Evolutionary conservation across 768 basidiomycete genomes (phyloP).

Genomic region (Boletus patriciae): DNA sequence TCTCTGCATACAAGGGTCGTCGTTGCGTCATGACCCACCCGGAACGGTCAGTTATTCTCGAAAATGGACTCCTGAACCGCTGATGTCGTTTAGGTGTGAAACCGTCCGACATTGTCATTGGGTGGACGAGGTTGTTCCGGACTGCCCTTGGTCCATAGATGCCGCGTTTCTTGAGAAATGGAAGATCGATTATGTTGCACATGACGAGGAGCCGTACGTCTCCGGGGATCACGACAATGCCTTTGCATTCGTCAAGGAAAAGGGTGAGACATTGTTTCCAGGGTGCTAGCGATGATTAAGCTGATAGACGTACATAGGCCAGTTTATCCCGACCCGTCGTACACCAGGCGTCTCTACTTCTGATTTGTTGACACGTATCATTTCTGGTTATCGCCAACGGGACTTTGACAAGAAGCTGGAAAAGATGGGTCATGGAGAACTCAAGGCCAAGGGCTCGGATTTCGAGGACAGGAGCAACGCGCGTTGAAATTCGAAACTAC

Average conservation of each 20-base stretch:
- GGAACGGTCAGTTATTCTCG: conserved; percentile 58
- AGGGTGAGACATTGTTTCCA: conserved; percentile 51
- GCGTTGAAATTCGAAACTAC: not conserved
- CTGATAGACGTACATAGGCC: conserved; percentile 50
- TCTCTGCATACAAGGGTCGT: conserved; percentile 75
- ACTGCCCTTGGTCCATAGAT: conserved; percentile 89
- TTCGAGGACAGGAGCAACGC: conserved; percentile 19
- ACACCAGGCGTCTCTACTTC: conserved; percentile 96
- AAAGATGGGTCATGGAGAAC: conserved; percentile 80
- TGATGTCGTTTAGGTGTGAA: conserved; percentile 61
- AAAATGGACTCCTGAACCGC: not conserved
- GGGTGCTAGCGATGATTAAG: not conserved
- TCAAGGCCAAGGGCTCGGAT: conserved; percentile 54
- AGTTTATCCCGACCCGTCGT: conserved; percentile 92
- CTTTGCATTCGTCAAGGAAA: conserved; percentile 75
- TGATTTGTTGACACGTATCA: conserved; percentile 87
- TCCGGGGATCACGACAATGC: conserved; percentile 82
- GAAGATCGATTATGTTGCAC: conserved; percentile 94
- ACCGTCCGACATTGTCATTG: conserved; percentile 94
- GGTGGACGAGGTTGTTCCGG: conserved; percentile 91
- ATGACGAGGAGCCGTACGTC: conserved; percentile 90
- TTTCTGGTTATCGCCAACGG: conserved; percentile 78
- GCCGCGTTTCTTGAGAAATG: conserved; percentile 80
- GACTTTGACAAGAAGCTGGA: conserved; percentile 87
- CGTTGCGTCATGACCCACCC: conserved; percentile 84